Percentiles rank a stretch among this genome's conserved stretches.
Conservation (phyloP, 306 rosid species). For the Glycyrrhiza uralensis region DNA sequence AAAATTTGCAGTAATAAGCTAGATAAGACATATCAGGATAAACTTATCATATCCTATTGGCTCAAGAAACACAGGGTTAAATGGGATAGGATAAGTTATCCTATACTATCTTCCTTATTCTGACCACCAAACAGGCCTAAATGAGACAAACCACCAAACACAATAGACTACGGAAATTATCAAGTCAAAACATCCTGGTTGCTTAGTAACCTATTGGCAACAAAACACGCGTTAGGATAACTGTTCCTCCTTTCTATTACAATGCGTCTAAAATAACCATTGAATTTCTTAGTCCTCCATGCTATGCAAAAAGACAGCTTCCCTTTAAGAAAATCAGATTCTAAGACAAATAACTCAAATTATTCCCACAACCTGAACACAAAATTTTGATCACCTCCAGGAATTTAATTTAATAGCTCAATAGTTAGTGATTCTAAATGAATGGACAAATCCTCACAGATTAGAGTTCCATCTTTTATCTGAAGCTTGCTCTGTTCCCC, state of each 20-base stretch:
- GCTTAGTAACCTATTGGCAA: neutral
- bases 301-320: neutral
- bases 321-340: neutral
- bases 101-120: neutral
- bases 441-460: neutral
- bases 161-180: conserved; percentile 1
- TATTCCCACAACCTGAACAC: neutral
- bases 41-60: neutral
- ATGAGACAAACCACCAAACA: neutral
- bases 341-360: neutral
- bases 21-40: neutral
- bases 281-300: neutral
- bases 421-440: neutral
- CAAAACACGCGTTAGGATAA: neutral
- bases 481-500: neutral
- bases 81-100: neutral
- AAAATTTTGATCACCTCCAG: neutral
- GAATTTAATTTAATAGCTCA: neutral
- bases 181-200: neutral
- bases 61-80: neutral
- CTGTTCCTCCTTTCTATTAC: neutral
- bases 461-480: neutral
- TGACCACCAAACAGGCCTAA: neutral
- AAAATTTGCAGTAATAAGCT: neutral
- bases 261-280: neutral